Evolutionary conservation across 129 eudicot genomes (phyloP).

Genomic region (Mikania micrantha): DNA sequence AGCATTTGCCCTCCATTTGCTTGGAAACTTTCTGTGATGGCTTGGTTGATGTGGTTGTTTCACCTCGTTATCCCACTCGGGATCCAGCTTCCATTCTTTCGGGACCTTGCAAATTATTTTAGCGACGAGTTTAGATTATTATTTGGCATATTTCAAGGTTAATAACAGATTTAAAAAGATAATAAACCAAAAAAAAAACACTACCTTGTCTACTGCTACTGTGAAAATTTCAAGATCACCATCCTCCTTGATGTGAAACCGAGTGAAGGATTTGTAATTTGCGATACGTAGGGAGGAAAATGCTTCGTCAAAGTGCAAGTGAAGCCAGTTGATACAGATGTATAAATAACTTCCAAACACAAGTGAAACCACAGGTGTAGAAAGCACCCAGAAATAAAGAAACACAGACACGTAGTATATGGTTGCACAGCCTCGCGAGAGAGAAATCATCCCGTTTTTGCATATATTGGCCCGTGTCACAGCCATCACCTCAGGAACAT

Average conservation of each 20-base stretch:
- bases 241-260: slow-evolving; percentile 65
- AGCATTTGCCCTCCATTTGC: slow-evolving; percentile 82
- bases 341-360: slow-evolving; percentile 96
- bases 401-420: slow-evolving; percentile 91
- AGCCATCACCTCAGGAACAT: slow-evolving; percentile 99
- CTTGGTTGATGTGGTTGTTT: slow-evolving; percentile 52
- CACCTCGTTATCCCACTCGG: slow-evolving; percentile 82
- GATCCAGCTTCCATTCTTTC: slow-evolving; percentile 94
- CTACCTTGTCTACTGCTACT: slow-evolving; percentile 95
- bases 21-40: slow-evolving; percentile 61
- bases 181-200: too few relatives aligned
- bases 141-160: neutral
- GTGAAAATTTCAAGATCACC: slow-evolving; percentile 94
- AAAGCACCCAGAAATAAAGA: slow-evolving; percentile 93
- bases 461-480: slow-evolving; percentile 87
- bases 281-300: slow-evolving; percentile 95
- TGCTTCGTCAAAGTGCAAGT: slow-evolving; percentile 95
- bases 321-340: slow-evolving; percentile 93
- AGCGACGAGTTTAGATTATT: neutral
- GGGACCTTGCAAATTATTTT: slow-evolving; percentile 49
- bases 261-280: slow-evolving; percentile 90
- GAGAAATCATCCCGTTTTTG: slow-evolving; percentile 74
- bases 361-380: slow-evolving; percentile 92
- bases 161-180: neutral
- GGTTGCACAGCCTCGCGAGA: slow-evolving; percentile 78